Evolutionary conservation across 345 rosid genomes (phyloP).

Genomic region (Passiflora organensis): DNA sequence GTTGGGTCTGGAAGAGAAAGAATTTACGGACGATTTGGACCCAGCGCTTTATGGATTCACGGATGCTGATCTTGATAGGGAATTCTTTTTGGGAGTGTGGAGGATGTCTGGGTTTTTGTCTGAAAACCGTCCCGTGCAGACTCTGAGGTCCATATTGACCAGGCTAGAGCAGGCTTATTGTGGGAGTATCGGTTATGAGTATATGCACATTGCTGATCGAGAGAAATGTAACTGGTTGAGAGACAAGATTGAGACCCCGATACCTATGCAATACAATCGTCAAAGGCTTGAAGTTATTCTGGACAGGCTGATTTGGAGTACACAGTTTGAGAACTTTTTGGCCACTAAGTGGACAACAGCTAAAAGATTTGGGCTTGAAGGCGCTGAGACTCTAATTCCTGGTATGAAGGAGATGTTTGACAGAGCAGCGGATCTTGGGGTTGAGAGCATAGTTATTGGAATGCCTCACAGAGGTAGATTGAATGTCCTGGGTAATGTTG

Average conservation of each 20-base stretch:
- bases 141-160: slow-evolving; percentile 62
- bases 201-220: slow-evolving; percentile 78
- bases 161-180: slow-evolving; percentile 85
- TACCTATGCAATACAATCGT: slow-evolving; percentile 55
- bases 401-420: slow-evolving; percentile 94
- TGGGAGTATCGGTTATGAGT: slow-evolving; percentile 75
- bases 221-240: slow-evolving; percentile 82
- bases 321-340: slow-evolving; percentile 84
- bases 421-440: slow-evolving; percentile 71
- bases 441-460: slow-evolving; percentile 77
- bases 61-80: slow-evolving; percentile 71
- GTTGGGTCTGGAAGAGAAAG: slow-evolving; percentile 56
- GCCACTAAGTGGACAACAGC: slow-evolving; percentile 86
- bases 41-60: slow-evolving; percentile 62
- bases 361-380: slow-evolving; percentile 87
- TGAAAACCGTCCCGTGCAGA: slow-evolving; percentile 81
- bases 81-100: slow-evolving; percentile 81
- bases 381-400: slow-evolving; percentile 79
- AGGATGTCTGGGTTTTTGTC: slow-evolving; percentile 72
- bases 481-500: slow-evolving; percentile 76
- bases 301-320: slow-evolving; percentile 79
- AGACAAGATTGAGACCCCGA: slow-evolving; percentile 80
- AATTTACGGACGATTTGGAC: slow-evolving; percentile 62
- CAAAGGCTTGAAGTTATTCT: slow-evolving; percentile 71
- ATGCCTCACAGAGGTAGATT: slow-evolving; percentile 76